These are phyloP conservation scores for Fusarium burgessii DNA, from an alignment of 2,329 filamentous ascomycete species.

Conservation along the genomic window DNA sequence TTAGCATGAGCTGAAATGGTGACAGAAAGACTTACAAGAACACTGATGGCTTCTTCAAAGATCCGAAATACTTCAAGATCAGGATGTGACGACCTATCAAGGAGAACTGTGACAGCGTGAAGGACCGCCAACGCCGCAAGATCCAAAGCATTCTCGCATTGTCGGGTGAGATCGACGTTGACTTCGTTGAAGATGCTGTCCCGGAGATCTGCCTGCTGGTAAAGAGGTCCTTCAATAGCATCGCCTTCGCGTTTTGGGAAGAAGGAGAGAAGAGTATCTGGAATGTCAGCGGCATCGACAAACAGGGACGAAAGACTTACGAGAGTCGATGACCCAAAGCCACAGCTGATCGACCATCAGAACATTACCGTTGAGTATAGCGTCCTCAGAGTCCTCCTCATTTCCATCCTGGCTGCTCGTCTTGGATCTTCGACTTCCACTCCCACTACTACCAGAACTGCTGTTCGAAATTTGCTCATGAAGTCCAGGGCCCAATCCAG, in stretches of 20 bases:
- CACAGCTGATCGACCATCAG: constrained; percentile 77
- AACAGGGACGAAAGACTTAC: constrained; percentile 49
- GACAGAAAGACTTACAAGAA: constrained; percentile 58
- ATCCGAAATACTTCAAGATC: constrained; percentile 74
- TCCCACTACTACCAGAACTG: constrained; percentile 43
- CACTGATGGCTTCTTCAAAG: constrained; percentile 74
- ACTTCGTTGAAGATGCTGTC: constrained; percentile 75
- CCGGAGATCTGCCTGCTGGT: constrained; percentile 70
- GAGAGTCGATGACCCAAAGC: constrained; percentile 68
- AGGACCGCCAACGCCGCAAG: constrained; percentile 71
- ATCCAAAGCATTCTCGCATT: constrained; percentile 71
- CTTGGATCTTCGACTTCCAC: constrained; percentile 45
- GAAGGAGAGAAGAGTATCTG: constrained; percentile 65
- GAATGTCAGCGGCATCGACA: not conserved
- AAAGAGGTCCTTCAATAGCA: constrained; percentile 65
- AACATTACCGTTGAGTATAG: constrained; percentile 65
- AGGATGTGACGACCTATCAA: constrained; percentile 69
- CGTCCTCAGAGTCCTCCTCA: constrained; percentile 50
- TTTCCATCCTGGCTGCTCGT: constrained; percentile 46
- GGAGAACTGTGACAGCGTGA: constrained; percentile 71
- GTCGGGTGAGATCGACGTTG: constrained; percentile 72
- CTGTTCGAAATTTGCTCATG: constrained; percentile 49
- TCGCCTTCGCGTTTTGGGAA: constrained; percentile 67
- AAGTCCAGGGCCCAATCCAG: constrained; percentile 42
- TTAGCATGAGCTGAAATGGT: rapidly evolving